Conservation (phyloP, 2,329 filamentous ascomycete species). For the Endoconidiophora polonica region DNA sequence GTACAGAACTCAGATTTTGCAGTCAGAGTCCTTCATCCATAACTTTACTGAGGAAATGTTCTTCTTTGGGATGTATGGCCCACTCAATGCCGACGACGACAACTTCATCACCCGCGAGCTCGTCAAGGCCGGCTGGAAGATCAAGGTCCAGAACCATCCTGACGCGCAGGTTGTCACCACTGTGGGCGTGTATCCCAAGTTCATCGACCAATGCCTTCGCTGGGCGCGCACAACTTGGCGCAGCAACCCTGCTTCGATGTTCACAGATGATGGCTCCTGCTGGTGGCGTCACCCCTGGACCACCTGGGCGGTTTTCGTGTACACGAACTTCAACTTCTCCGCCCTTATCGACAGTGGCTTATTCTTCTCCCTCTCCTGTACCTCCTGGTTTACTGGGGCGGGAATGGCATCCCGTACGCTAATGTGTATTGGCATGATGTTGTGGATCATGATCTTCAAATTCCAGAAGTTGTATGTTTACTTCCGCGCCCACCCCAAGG, state of each 20-base stretch:
- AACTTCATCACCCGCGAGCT: slow-evolving; percentile 42
- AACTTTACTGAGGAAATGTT: slow-evolving; percentile 34
- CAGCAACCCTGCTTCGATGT: slow-evolving; percentile 34
- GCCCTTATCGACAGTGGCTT: slow-evolving; percentile 33
- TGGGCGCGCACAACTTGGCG: slow-evolving; percentile 44
- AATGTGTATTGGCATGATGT: slow-evolving; percentile 14
- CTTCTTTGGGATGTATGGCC: slow-evolving; percentile 26
- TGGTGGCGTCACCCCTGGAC: slow-evolving; percentile 29
- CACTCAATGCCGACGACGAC: slow-evolving; percentile 41
- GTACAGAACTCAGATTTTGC: slow-evolving; percentile 33
- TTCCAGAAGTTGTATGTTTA: slow-evolving; percentile 38
- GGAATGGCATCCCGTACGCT: not conserved
- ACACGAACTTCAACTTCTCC: slow-evolving; percentile 38
- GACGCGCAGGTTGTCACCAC: slow-evolving; percentile 34
- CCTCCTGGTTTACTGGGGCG: slow-evolving; percentile 7
- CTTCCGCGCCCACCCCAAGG: slow-evolving; percentile 32
- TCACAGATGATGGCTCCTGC: slow-evolving; percentile 8
- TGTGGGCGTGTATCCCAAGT: slow-evolving; percentile 33
- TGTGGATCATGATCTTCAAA: slow-evolving; percentile 40
- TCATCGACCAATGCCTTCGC: slow-evolving; percentile 33
- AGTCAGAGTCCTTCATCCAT: slow-evolving; percentile 24
- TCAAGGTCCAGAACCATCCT: slow-evolving; percentile 35
- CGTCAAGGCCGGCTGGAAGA: slow-evolving; percentile 31
- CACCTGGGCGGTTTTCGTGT: slow-evolving; percentile 38
- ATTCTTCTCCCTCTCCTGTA: slow-evolving; percentile 17